Evolutionary conservation across 139 green algal genomes (phyloP).

Genomic region (Chlorella sorokiniana): DNA sequence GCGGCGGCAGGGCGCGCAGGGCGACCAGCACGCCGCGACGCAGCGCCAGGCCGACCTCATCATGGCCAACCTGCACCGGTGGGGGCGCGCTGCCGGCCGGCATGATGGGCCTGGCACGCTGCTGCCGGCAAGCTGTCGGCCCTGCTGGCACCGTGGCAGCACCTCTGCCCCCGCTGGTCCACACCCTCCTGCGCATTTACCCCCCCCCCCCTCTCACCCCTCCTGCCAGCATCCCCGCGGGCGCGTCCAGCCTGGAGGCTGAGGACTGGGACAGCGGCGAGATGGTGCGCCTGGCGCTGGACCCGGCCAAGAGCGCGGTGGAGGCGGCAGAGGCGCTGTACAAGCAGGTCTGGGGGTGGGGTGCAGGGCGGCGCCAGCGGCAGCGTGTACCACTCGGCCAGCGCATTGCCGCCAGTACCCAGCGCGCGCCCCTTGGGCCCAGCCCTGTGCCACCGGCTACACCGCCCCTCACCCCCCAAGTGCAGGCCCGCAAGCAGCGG

Average conservation of each 20-base stretch:
- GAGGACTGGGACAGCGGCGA: conserved; percentile 84
- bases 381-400: neutral
- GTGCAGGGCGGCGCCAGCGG: neutral
- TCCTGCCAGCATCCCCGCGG: conserved; percentile 31
- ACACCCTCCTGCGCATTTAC: neutral
- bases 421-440: neutral
- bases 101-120: neutral
- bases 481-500: conserved; percentile 68
- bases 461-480: neutral
- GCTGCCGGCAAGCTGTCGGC: too few species aligned
- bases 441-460: neutral
- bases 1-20: conserved; percentile 12
- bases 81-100: neutral
- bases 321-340: conserved; percentile 70
- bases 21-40: conserved; percentile 47
- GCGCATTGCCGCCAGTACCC: neutral
- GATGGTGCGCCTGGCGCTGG: conserved; percentile 60
- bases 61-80: conserved; percentile 79
- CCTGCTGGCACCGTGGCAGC: too few species aligned
- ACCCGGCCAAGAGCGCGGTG: conserved; percentile 44
- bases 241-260: conserved; percentile 46
- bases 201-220: neutral
- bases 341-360: conserved; percentile 16
- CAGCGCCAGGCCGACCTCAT: conserved; percentile 77
- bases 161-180: neutral